Evolutionary conservation across 2,329 filamentous ascomycete genomes (phyloP).

Genomic region (Tympanopsis confertula): DNA sequence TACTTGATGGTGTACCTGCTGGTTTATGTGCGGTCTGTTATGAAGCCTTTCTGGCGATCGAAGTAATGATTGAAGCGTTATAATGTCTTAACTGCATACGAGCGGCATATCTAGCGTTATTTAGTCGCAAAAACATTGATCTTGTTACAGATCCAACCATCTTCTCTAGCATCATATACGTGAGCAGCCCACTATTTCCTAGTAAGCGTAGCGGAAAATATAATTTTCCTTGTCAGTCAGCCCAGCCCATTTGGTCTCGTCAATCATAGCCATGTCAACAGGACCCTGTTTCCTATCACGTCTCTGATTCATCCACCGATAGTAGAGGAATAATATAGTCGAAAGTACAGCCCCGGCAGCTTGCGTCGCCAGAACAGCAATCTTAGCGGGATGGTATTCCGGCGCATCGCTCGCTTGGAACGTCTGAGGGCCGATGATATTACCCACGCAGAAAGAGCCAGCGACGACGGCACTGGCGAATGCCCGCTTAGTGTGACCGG

Average conservation of each 20-base stretch:
- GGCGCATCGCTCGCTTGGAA: conserved; percentile 39
- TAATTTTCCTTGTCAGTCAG: conserved; percentile 7
- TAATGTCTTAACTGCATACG: no score
- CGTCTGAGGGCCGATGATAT: conserved; percentile 44
- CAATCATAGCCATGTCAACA: conserved; percentile 6
- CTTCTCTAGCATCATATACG: no score
- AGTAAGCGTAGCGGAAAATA: conserved; percentile 7
- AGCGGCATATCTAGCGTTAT: no score
- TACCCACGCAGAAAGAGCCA: conserved; percentile 38
- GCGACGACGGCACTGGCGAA: conserved; percentile 35
- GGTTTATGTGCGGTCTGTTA: conserved; percentile 18
- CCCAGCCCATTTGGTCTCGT: conserved; percentile 4
- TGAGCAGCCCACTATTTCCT: no score
- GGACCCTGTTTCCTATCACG: conserved; percentile 23
- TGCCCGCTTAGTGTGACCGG: conserved; percentile 37
- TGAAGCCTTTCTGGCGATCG: conserved; percentile 13
- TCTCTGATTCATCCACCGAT: conserved; percentile 27
- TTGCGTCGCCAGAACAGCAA: conserved; percentile 37
- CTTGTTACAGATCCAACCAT: no score
- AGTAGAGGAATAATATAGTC: conserved; percentile 32
- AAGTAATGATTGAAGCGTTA: neutral
- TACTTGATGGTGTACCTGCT: conserved; percentile 19
- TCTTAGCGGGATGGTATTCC: conserved; percentile 38
- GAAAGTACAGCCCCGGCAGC: conserved; percentile 11
- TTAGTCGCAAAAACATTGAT: no score